A percentile compares a stretch with the other conserved stretches of the same genome.
These are phyloP conservation scores for Neopestalotiopsis sp. DNA, from an alignment of 2,329 filamentous ascomycete genomes.

Conservation along the genomic window DNA sequence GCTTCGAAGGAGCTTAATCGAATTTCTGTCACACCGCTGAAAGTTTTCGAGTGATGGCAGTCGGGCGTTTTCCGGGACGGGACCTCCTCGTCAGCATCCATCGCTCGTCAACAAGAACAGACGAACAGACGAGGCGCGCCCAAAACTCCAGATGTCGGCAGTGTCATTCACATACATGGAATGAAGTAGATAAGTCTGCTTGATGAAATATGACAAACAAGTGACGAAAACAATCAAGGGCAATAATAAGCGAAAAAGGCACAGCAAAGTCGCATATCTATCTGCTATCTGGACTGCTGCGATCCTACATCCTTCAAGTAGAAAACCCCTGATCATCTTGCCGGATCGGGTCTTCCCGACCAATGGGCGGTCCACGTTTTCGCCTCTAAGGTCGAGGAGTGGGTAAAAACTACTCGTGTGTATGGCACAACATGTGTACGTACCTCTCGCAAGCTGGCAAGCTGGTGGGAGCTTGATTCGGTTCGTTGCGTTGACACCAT, in stretches of 20 bases:
- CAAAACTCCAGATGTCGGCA: too few species aligned
- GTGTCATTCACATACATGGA: too few species aligned
- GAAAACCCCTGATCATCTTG: not conserved
- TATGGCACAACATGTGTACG: not conserved
- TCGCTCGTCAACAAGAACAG: not conserved
- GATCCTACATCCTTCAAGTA: not conserved
- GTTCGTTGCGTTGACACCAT: not conserved
- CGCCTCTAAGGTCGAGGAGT: not conserved
- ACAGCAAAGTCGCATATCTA: not conserved
- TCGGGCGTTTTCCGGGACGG: not conserved
- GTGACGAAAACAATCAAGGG: too few species aligned
- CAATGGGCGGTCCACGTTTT: slow-evolving; percentile 7
- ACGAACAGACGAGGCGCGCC: too few species aligned
- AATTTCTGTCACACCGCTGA: not conserved
- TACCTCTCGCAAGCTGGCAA: not conserved
- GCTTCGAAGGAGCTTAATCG: too few species aligned
- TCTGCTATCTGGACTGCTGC: not conserved
- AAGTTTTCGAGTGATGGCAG: not conserved
- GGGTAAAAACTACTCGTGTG: not conserved
- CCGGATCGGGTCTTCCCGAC: not conserved
- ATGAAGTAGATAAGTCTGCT: too few species aligned
- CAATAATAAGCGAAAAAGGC: too few species aligned
- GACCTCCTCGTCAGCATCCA: not conserved
- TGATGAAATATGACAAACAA: too few species aligned
- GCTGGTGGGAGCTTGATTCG: not conserved